A percentile compares a stretch with the other conserved stretches of the same genome.
phyloP scores from a whole-genome alignment of 192 early-diverging fungal species.

The Glomus cerebriforme region DNA sequence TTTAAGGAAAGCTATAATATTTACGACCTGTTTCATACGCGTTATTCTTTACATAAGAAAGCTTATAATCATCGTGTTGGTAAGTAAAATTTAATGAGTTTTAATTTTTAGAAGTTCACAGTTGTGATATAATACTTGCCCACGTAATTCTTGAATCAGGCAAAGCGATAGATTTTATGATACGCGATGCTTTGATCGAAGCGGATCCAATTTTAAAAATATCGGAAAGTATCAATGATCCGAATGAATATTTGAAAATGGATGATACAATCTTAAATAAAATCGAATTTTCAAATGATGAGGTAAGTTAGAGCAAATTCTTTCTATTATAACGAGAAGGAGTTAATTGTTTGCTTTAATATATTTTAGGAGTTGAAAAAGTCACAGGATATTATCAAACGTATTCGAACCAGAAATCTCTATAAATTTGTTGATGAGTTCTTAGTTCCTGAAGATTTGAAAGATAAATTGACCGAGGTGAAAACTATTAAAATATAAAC shows the following conservation, averaged over 20 bases:
- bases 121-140: neutral
- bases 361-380: conserved; percentile 51
- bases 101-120: neutral
- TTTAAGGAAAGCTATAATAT: conserved; percentile 90
- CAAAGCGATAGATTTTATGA: conserved; percentile 86
- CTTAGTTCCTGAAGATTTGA: conserved; percentile 58
- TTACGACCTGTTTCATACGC: conserved; percentile 83
- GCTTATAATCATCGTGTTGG: conserved; percentile 88
- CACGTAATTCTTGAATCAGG: neutral
- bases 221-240: conserved; percentile 61
- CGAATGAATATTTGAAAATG: conserved; percentile 68
- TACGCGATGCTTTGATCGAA: conserved; percentile 78
- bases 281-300: conserved; percentile 62
- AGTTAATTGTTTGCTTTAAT: too few species aligned
- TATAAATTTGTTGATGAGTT: conserved; percentile 88
- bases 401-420: conserved; percentile 76
- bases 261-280: conserved; percentile 81
- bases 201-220: conserved; percentile 75
- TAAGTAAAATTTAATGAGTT: conserved; percentile 37
- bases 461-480: conserved; percentile 46
- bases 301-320: neutral
- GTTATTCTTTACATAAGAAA: conserved; percentile 76
- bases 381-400: conserved; percentile 68
- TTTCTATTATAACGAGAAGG: neutral
- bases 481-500: neutral